Evolutionary conservation across 257 asterid species (phyloP).

Genomic region (Jasminum sambac): DNA sequence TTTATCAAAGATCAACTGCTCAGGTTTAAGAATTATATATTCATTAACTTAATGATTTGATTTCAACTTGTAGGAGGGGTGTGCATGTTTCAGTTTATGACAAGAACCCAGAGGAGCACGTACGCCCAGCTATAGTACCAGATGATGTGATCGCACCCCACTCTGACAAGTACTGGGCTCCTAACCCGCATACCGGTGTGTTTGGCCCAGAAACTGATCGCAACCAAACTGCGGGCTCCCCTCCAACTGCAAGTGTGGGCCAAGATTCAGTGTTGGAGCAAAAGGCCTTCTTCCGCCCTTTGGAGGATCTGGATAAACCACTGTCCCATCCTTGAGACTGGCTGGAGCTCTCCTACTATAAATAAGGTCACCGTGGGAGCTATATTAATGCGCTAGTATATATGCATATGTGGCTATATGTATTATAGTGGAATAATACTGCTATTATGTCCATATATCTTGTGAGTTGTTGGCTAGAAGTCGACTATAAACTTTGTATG

Average conservation of each 20-base stretch:
- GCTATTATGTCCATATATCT: slow-evolving; percentile 8
- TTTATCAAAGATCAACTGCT: too few relatives aligned
- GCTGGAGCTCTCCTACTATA: slow-evolving; percentile 10
- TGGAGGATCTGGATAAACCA: slow-evolving; percentile 76
- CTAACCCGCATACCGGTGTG: slow-evolving; percentile 86
- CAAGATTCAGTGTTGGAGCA: slow-evolving; percentile 70
- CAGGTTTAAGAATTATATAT: too few relatives aligned
- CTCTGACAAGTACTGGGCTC: slow-evolving; percentile 69
- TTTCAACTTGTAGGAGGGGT: slow-evolving; percentile 45
- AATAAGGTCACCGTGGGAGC: slow-evolving; percentile 2
- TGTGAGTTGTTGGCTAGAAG: slow-evolving; percentile 13
- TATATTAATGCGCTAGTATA: neutral
- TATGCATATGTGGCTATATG: neutral
- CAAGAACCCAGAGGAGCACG: slow-evolving; percentile 73
- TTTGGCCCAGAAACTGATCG: slow-evolving; percentile 67
- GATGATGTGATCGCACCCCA: slow-evolving; percentile 50
- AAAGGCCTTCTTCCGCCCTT: slow-evolving; percentile 79
- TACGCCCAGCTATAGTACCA: slow-evolving; percentile 51
- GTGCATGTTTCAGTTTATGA: slow-evolving; percentile 76
- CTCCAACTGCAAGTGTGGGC: slow-evolving; percentile 20
- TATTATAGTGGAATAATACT: slow-evolving; percentile 19
- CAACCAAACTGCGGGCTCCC: slow-evolving; percentile 22
- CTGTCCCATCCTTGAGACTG: slow-evolving; percentile 41
- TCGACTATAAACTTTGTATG: neutral
- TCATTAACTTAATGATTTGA: neutral